Conservation (phyloP, 441 rosid species). For the Aquilaria agallochum region DNA sequence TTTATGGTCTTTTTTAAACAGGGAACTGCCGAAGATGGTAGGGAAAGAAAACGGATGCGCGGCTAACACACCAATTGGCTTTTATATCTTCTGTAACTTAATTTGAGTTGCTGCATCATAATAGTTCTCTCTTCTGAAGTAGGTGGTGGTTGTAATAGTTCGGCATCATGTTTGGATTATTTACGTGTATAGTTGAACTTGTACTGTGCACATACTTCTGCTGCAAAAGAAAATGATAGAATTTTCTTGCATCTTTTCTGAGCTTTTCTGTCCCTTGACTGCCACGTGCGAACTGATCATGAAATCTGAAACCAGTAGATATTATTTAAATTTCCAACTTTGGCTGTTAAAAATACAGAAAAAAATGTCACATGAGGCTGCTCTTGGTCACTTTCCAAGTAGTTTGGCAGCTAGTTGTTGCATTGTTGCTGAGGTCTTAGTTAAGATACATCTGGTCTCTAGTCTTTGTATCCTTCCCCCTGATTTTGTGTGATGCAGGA, state of each 20-base stretch:
- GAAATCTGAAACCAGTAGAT: not conserved
- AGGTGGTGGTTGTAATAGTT: slow-evolving; percentile 27
- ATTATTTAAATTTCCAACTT: too few relatives aligned
- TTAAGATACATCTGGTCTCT: too few relatives aligned
- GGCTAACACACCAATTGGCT: slow-evolving; percentile 40
- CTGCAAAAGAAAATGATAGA: slow-evolving; percentile 23
- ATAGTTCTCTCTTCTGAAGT: slow-evolving; percentile 24
- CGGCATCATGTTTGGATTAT: slow-evolving; percentile 27
- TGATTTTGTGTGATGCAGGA: too few relatives aligned
- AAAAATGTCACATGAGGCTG: too few relatives aligned
- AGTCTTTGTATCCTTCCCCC: too few relatives aligned
- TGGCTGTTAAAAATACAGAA: too few relatives aligned
- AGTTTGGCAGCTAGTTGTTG: too few relatives aligned
- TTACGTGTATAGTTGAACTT: slow-evolving; percentile 51
- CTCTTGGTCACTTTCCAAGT: too few relatives aligned
- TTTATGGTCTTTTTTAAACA: slow-evolving; percentile 23
- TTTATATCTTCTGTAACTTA: slow-evolving; percentile 38
- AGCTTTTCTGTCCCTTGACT: slow-evolving; percentile 5
- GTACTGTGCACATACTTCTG: slow-evolving; percentile 35
- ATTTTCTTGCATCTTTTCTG: slow-evolving; percentile 14
- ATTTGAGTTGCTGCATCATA: slow-evolving; percentile 25
- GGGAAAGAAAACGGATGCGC: slow-evolving; percentile 68
- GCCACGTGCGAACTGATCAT: slow-evolving; percentile 13
- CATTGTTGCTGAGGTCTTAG: too few relatives aligned
- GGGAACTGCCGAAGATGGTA: slow-evolving; percentile 71